phyloP scores from a whole-genome alignment of 345 rosid species.

The Balakata baccata region DNA sequence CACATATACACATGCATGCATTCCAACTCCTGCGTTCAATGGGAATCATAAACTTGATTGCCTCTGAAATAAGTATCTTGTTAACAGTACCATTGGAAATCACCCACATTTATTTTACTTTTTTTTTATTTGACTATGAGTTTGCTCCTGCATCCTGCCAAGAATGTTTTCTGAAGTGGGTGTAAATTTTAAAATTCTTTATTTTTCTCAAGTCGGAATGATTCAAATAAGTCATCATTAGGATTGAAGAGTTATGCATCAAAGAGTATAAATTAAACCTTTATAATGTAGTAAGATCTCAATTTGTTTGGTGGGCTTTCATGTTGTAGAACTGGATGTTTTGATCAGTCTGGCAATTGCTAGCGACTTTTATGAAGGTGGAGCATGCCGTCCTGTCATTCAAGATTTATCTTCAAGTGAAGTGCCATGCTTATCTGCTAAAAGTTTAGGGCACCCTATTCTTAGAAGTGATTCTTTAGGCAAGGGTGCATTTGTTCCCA shows the following conservation, averaged over 20 bases:
- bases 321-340: constrained; percentile 81
- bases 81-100: background rate
- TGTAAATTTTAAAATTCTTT: background rate
- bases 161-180: background rate
- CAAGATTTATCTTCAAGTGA: constrained; percentile 41
- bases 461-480: constrained; percentile 86
- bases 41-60: background rate
- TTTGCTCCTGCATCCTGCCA: background rate
- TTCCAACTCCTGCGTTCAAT: background rate
- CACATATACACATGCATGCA: background rate
- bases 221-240: background rate
- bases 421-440: constrained; percentile 64
- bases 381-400: constrained; percentile 66
- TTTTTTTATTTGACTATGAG: background rate
- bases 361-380: constrained; percentile 83
- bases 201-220: background rate
- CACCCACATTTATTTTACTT: too few relatives aligned
- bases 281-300: background rate
- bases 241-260: constrained; percentile 2
- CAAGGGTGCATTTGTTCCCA: constrained; percentile 84
- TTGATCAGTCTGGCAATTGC: constrained; percentile 83
- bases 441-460: constrained; percentile 82
- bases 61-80: background rate
- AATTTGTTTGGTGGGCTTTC: constrained; percentile 16
- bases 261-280: background rate